These are phyloP conservation scores for Pestalotiopsis sp. DNA, from an alignment of 2,329 filamentous ascomycete species.

Conservation along the genomic window DNA sequence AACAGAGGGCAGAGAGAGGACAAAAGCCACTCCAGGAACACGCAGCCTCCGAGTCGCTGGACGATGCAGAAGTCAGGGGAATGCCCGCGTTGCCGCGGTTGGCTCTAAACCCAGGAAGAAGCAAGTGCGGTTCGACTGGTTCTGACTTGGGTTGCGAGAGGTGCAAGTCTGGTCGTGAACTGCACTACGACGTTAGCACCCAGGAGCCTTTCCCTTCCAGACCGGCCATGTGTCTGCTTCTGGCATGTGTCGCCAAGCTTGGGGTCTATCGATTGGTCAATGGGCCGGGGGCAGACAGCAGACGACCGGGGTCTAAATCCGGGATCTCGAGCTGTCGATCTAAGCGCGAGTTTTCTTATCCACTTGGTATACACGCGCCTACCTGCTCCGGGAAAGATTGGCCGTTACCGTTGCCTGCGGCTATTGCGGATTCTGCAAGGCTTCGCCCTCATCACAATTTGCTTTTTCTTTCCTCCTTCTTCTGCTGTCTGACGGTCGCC, in stretches of 20 bases:
- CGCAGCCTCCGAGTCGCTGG: too few relatives aligned
- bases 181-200: too few relatives aligned
- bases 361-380: constrained; percentile 6
- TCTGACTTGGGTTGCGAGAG: background rate
- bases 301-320: background rate
- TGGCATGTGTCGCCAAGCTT: constrained; percentile 4
- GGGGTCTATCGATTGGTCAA: constrained; percentile 1
- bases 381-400: background rate
- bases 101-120: background rate
- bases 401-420: constrained; percentile 3
- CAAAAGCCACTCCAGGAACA: too few relatives aligned
- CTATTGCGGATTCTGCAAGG: background rate
- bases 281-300: background rate
- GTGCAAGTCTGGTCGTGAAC: too few relatives aligned
- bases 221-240: background rate
- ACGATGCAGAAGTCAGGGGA: constrained; percentile 8
- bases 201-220: background rate
- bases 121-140: background rate
- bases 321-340: background rate
- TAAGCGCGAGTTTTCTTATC: background rate
- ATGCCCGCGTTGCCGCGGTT: background rate
- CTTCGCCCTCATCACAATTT: constrained; percentile 4
- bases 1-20: background rate
- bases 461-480: background rate
- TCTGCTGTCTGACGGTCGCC: background rate